Percentiles rank a stretch among this genome's conserved stretches.
Evolutionary conservation across 2,329 filamentous ascomycete genomes (phyloP).

Genomic region (Exophiala bonariae): DNA sequence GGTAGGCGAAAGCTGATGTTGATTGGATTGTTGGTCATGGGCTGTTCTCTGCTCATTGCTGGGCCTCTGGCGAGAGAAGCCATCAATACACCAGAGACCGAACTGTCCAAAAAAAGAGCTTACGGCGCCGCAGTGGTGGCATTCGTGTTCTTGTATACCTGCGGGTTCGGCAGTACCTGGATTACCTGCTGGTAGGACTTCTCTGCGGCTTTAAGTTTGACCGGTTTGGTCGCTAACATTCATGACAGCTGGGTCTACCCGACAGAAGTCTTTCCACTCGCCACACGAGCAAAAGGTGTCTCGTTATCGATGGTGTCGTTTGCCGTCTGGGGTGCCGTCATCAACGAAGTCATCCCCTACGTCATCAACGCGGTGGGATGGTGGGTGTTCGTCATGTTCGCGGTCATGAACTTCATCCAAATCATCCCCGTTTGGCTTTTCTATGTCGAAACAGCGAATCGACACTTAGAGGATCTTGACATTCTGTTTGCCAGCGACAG

Average conservation of each 20-base stretch:
- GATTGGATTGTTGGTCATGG: slow-evolving; percentile 41
- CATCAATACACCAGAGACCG: slow-evolving; percentile 16
- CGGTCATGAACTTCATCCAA: slow-evolving; percentile 31
- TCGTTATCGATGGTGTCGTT: slow-evolving; percentile 31
- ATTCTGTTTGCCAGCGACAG: slow-evolving; percentile 31
- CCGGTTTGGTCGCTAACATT: slow-evolving; percentile 2
- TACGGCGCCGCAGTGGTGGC: slow-evolving; percentile 27
- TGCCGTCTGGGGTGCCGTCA: slow-evolving; percentile 31
- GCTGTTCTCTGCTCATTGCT: slow-evolving; percentile 39
- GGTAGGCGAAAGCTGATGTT: slow-evolving; percentile 44
- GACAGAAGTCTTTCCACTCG: slow-evolving; percentile 28
- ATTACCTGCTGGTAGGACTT: slow-evolving; percentile 29
- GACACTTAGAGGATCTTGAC: slow-evolving; percentile 37
- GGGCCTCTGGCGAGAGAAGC: slow-evolving; percentile 30
- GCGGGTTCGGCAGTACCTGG: slow-evolving; percentile 31
- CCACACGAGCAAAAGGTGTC: slow-evolving; percentile 27
- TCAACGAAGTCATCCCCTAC: slow-evolving; percentile 36
- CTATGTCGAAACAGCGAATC: slow-evolving; percentile 38
- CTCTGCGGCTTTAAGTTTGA: background rate
- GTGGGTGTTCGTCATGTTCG: slow-evolving; percentile 36
- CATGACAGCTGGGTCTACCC: slow-evolving; percentile 28
- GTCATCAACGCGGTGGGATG: slow-evolving; percentile 34
- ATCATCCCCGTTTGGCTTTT: slow-evolving; percentile 35
- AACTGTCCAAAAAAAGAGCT: slow-evolving; percentile 19
- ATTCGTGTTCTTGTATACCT: slow-evolving; percentile 30